These are phyloP conservation scores for Melampsora larici-populina DNA, from an alignment of 1,284 basidiomycete species.

Conservation along the genomic window DNA sequence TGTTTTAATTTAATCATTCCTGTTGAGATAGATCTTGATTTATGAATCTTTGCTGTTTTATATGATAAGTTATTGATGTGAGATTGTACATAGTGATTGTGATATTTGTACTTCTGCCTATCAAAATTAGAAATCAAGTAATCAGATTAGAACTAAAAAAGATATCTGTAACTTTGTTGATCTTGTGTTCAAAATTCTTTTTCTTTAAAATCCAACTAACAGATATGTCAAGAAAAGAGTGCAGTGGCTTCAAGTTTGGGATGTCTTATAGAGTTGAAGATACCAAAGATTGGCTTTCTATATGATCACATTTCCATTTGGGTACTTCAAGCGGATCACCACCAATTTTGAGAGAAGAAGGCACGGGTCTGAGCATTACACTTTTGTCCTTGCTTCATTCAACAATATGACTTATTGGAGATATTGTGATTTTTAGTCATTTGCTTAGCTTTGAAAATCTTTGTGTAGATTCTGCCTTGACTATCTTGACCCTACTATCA, in stretches of 20 bases:
- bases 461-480: not conserved
- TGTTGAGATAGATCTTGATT: not conserved
- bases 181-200: not conserved
- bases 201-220: not conserved
- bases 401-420: not conserved
- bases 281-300: conserved; percentile 38
- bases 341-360: not conserved
- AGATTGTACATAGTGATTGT: not conserved
- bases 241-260: not conserved
- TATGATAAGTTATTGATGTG: not conserved
- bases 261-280: conserved; percentile 1
- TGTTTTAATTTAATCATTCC: not conserved
- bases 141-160: not conserved
- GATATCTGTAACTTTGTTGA: conserved; percentile 1
- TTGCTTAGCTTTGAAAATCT: not conserved
- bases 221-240: not conserved
- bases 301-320: conserved; percentile 11
- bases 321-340: not conserved
- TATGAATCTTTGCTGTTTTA: not conserved
- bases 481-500: not conserved
- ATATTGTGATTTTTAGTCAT: not conserved
- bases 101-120: not conserved
- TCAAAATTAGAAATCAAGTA: not conserved
- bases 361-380: not conserved
- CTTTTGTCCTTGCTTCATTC: not conserved